A percentile compares a stretch with the other conserved stretches of the same genome.
phyloP scores from a whole-genome alignment of 805 yeast genomes.

The Saccharomycopsis fodiens region DNA sequence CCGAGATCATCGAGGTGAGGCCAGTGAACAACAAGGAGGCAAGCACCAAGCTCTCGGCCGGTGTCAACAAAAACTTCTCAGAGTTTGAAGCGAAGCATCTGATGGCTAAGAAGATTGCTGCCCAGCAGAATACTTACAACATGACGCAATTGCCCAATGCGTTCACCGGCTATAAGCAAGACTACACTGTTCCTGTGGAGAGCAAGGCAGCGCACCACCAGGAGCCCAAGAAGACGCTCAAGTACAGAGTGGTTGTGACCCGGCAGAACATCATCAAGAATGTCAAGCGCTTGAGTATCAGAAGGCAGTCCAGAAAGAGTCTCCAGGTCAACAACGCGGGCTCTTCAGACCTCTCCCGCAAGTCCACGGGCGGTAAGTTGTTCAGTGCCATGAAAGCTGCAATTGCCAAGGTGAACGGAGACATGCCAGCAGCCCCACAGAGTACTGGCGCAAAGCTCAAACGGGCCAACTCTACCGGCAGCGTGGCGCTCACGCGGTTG shows the following conservation, averaged over 20 bases:
- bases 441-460: constrained; percentile 2
- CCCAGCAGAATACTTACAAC: not conserved
- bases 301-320: constrained; percentile 6
- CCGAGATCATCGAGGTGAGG: constrained; percentile 6
- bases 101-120: not conserved
- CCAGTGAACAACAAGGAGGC: not conserved
- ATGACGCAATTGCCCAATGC: not conserved
- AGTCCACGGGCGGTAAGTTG: constrained; percentile 2
- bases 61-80: not conserved
- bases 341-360: not conserved
- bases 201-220: not conserved
- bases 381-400: constrained; percentile 14
- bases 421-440: not conserved
- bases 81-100: not conserved
- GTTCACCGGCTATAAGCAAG: constrained; percentile 8
- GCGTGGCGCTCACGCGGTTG: constrained; percentile 18
- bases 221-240: constrained; percentile 11
- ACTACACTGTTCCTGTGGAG: constrained; percentile 11
- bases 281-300: constrained; percentile 13
- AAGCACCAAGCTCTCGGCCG: not conserved
- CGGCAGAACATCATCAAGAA: constrained; percentile 15
- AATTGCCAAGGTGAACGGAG: constrained; percentile 6
- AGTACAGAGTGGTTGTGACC: constrained; percentile 19
- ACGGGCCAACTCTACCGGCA: constrained; percentile 7
- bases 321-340: not conserved